Conservation (phyloP, 768 basidiomycete species). For the Xanthoconium stramineum region DNA sequence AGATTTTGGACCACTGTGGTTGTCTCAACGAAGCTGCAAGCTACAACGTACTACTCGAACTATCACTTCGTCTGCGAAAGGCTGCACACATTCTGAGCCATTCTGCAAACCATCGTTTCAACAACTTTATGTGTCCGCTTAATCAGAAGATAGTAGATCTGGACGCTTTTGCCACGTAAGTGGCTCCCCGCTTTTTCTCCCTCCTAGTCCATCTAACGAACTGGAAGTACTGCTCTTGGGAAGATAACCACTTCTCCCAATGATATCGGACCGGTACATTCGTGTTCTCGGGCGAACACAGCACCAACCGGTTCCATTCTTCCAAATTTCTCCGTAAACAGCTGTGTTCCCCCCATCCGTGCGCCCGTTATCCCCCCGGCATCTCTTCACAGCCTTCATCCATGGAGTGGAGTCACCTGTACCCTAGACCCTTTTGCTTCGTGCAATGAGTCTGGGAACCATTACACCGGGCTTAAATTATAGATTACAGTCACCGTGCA, state of each 20-base stretch:
- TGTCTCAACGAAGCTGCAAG: conserved; percentile 53
- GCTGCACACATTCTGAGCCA: conserved; percentile 55
- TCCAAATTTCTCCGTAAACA: conserved; percentile 10
- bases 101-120: conserved; percentile 38
- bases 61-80: conserved; percentile 61
- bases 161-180: conserved; percentile 54
- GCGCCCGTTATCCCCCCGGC: conserved; percentile 20
- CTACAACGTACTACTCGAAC: conserved; percentile 60
- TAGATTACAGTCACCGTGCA: background rate
- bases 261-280: conserved; percentile 15
- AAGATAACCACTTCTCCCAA: conserved; percentile 30
- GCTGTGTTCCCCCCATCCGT: conserved; percentile 16
- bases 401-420: conserved; percentile 19
- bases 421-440: conserved; percentile 32
- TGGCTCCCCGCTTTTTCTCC: background rate
- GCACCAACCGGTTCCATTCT: background rate
- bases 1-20: conserved; percentile 43
- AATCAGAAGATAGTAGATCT: conserved; percentile 47
- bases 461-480: conserved; percentile 32
- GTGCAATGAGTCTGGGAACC: conserved; percentile 59
- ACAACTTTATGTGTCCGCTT: conserved; percentile 31
- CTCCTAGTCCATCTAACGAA: conserved; percentile 9
- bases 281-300: conserved; percentile 16
- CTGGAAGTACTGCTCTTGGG: conserved; percentile 41
- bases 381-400: conserved; percentile 13